These are phyloP conservation scores for Magnaporthiopsis incrustans DNA, from an alignment of 2,329 filamentous ascomycete species.

Conservation along the genomic window DNA sequence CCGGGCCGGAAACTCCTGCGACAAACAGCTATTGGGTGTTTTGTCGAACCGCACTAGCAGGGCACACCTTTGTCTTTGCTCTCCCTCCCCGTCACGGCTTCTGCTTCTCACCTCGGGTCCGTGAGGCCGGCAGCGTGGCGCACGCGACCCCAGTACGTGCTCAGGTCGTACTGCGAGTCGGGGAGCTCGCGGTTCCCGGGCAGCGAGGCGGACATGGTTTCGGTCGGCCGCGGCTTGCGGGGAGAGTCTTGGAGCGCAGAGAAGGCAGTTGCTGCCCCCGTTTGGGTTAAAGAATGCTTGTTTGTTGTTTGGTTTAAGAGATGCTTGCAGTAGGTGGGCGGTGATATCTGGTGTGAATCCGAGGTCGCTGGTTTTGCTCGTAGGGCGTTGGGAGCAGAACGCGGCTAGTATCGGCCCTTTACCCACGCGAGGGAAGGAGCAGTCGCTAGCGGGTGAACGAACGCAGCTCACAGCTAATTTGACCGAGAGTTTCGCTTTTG, in stretches of 20 bases:
- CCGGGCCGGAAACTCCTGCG: background rate
- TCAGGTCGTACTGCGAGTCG: conserved; percentile 84
- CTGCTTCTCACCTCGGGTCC: conserved; percentile 76
- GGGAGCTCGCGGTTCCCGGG: conserved; percentile 73
- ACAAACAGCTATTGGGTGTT: background rate
- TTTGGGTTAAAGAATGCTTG: background rate
- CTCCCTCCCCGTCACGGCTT: background rate
- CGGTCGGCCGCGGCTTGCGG: background rate
- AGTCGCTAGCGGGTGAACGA: background rate
- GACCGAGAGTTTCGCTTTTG: background rate
- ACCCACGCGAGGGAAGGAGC: background rate
- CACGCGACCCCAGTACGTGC: conserved; percentile 91
- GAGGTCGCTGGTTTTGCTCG: background rate
- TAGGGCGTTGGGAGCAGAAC: background rate
- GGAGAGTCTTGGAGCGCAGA: background rate
- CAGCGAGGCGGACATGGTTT: conserved; percentile 55
- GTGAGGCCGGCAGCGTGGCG: conserved; percentile 81
- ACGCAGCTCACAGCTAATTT: background rate
- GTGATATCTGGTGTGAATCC: background rate
- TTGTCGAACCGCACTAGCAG: background rate
- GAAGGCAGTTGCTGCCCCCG: background rate
- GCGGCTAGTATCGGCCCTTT: background rate
- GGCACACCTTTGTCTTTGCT: background rate
- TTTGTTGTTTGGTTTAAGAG: too few species aligned
- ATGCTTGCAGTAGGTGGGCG: too few species aligned